Percentiles rank a stretch among this genome's conserved stretches.
phyloP scores from a whole-genome alignment of 2,329 filamentous ascomycete genomes.

The Fusarium poae region DNA sequence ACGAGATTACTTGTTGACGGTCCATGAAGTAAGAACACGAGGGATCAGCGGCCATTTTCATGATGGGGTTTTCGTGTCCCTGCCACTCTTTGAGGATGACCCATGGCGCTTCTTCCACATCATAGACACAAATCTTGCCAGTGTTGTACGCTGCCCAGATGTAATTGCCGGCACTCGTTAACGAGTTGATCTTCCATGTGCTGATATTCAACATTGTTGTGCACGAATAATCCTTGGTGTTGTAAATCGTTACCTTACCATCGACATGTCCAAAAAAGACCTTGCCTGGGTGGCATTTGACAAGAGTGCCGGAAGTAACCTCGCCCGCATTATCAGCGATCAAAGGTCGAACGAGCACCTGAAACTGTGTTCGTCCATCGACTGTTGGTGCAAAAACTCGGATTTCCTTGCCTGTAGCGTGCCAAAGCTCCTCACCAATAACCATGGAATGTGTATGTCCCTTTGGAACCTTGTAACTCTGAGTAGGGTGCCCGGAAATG shows the following conservation, averaged over 20 bases:
- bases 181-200: conserved; percentile 92
- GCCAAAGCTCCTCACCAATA: conserved; percentile 87
- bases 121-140: conserved; percentile 93
- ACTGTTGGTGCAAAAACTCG: conserved; percentile 82
- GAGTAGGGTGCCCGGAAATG: conserved; percentile 76
- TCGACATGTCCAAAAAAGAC: conserved; percentile 94
- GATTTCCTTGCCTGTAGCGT: conserved; percentile 88
- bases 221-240: conserved; percentile 79
- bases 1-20: conserved; percentile 83
- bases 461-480: conserved; percentile 81
- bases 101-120: conserved; percentile 87
- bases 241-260: conserved; percentile 96
- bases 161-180: conserved; percentile 83
- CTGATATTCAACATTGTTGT: conserved; percentile 87
- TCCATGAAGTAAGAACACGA: conserved; percentile 89
- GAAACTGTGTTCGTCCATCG: conserved; percentile 77
- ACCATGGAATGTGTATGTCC: conserved; percentile 91
- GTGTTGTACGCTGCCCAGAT: conserved; percentile 97
- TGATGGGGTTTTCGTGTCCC: conserved; percentile 86
- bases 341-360: conserved; percentile 79
- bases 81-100: conserved; percentile 93
- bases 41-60: conserved; percentile 80
- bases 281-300: conserved; percentile 79
- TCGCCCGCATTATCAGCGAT: conserved; percentile 82
- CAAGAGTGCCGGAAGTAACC: conserved; percentile 83